Base-by-base conservation (phyloP, 2,329 filamentous ascomycete genomes). In the Xylogone sp. region DNA sequence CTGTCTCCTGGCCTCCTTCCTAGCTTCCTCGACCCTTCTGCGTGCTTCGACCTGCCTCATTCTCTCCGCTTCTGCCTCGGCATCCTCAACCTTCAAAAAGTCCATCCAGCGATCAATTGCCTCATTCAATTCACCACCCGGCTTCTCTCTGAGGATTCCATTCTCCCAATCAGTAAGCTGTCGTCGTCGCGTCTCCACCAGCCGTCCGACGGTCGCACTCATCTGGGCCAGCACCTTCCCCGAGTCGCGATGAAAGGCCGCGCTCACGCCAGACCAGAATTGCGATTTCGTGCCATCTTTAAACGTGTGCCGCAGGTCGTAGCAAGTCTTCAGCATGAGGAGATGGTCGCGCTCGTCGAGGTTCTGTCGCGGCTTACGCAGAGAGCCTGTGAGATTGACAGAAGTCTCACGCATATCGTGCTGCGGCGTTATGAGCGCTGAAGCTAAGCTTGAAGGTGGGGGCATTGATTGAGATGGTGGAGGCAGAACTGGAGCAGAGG, bases 291-390 rank as follows among this genome's bases (percentile, higher is more conserved):
- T 65, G 18, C 63, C 64, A 48, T 65, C 62, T 49, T 66, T 66
- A 52, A 57, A 66, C 43, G 61, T 60, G 12, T 58, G 56, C 31
- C 59, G 57, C 47, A 65, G 61, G 42, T 63, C 60, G 27, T 58
- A 56, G 42, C 64, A 66, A 46, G 62, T 55, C 52, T 64, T 65
- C 22, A 66, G 39, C 61, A 65, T 65, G 4, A 60, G 48, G 20
- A 66, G 56, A 42, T 66, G 64, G 52, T 66, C 64, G 44, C 56
- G 59, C 52, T 66, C 64, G 46, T 65, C 63, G 7, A 66, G 54
- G 54, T 66, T 66, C 46, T 65, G 63, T 18, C 64, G 58, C 24
- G 63, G 64, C 58, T 66, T 66, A 53, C 64, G 62, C 59, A 60
- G 49, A 46, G 58, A 59, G 22, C 61, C 61, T n/a, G 60, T 56